These are phyloP conservation scores for Aspergillus proliferans DNA, from an alignment of 2,329 filamentous ascomycete genomes.

Conservation along the genomic window DNA sequence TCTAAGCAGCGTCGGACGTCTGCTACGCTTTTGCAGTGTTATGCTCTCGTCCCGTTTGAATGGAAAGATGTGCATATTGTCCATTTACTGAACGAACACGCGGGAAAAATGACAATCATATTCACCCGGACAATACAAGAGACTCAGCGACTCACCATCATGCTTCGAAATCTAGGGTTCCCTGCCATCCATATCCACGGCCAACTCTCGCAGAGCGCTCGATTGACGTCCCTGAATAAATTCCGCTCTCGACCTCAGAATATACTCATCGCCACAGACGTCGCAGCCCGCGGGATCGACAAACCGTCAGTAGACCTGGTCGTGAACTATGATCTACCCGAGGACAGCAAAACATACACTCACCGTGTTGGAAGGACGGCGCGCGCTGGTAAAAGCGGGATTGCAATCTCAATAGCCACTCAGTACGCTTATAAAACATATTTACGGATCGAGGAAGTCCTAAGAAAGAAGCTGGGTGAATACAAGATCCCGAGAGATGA, in stretches of 20 bases:
- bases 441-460: constrained; percentile 70
- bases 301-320: constrained; percentile 87
- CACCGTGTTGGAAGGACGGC: constrained; percentile 85
- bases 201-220: constrained; percentile 79
- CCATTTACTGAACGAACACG: constrained; percentile 76
- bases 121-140: constrained; percentile 92
- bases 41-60: constrained; percentile 76
- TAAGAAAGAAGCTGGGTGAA: constrained; percentile 69
- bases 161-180: constrained; percentile 79
- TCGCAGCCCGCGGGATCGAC: constrained; percentile 88
- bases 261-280: constrained; percentile 83
- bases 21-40: constrained; percentile 77
- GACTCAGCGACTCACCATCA: constrained; percentile 74
- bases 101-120: constrained; percentile 79
- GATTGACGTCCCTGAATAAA: constrained; percentile 82
- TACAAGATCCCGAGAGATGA: constrained; percentile 71
- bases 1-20: constrained; percentile 86
- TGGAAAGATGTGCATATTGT: constrained; percentile 88
- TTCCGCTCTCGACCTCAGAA: constrained; percentile 75
- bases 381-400: constrained; percentile 75
- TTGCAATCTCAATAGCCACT: constrained; percentile 73
- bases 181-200: constrained; percentile 88
- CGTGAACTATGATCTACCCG: constrained; percentile 76
- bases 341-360: constrained; percentile 84
- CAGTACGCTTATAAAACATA: constrained; percentile 84